These are phyloP conservation scores for Botryotinia globosa DNA, from an alignment of 2,329 filamentous ascomycete genomes.

Conservation along the genomic window DNA sequence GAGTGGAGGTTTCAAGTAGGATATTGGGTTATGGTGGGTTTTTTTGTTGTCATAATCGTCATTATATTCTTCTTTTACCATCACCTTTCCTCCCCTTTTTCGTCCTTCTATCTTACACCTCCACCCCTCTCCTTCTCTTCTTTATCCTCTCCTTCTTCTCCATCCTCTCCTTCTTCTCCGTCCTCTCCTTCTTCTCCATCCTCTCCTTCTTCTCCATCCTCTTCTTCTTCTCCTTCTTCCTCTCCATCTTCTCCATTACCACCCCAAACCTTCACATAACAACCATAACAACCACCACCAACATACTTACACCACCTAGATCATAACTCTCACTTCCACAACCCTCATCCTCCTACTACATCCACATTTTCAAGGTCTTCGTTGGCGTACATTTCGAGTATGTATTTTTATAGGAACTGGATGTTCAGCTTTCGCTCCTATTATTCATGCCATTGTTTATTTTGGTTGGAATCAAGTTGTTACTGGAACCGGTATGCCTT, in stretches of 20 bases:
- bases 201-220: too few species aligned
- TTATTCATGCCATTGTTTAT: constrained; percentile 15
- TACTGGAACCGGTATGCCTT: constrained; percentile 24
- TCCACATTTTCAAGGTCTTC: constrained; percentile 11
- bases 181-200: too few species aligned
- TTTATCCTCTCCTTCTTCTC: too few species aligned
- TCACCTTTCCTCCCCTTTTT: too few species aligned
- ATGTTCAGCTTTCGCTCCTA: constrained; percentile 9
- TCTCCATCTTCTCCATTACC: neutral
- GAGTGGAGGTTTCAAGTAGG: constrained; percentile 1
- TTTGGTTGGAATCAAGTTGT: constrained; percentile 15
- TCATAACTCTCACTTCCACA: neutral
- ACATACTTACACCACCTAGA: neutral
- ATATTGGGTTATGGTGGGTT: constrained; percentile 18
- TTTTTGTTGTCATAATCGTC: neutral
- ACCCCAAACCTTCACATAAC: neutral
- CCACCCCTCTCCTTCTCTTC: too few species aligned
- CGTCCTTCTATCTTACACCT: too few species aligned
- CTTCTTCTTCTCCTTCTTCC: too few species aligned
- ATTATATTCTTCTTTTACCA: neutral
- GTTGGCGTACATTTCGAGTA: constrained; percentile 15
- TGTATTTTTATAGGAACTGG: constrained; percentile 11
- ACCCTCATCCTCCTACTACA: constrained; percentile 10
- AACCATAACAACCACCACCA: neutral
- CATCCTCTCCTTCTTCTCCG: too few species aligned